Conservation (phyloP, 352 stramenopile species). For the Pythium apleroticum region DNA sequence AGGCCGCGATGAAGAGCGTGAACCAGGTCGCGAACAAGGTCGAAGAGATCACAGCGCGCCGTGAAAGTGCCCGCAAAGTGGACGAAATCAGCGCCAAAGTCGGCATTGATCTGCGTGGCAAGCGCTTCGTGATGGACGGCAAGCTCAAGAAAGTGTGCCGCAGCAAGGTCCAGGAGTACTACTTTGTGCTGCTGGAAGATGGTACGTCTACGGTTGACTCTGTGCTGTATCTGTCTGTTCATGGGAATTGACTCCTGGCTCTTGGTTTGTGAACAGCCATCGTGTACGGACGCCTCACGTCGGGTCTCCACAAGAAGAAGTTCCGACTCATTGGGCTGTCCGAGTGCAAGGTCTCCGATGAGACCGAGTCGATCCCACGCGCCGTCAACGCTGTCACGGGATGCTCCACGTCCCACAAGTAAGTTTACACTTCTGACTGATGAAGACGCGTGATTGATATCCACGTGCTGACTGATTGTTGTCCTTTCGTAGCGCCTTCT, state of each 20-base stretch:
- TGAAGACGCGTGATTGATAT: background rate
- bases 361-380: slow-evolving; percentile 66
- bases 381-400: slow-evolving; percentile 59
- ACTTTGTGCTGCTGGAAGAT: slow-evolving; percentile 82
- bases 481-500: slow-evolving; percentile 59
- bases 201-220: slow-evolving; percentile 37
- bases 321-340: slow-evolving; percentile 79
- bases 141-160: slow-evolving; percentile 85
- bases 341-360: slow-evolving; percentile 74
- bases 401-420: slow-evolving; percentile 60
- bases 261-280: slow-evolving; percentile 39
- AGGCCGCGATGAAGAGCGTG: slow-evolving; percentile 72
- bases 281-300: slow-evolving; percentile 61
- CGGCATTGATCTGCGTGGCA: slow-evolving; percentile 63
- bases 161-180: slow-evolving; percentile 82
- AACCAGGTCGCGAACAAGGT: slow-evolving; percentile 77
- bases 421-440: slow-evolving; percentile 6
- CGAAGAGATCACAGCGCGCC: slow-evolving; percentile 74
- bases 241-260: background rate
- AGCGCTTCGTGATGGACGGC: slow-evolving; percentile 74
- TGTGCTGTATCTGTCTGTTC: background rate
- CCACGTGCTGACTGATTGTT: background rate
- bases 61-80: slow-evolving; percentile 66
- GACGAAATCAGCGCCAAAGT: slow-evolving; percentile 61
- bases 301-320: slow-evolving; percentile 76